A percentile compares a stretch with the other conserved stretches of the same genome.
These are phyloP conservation scores for Novymonas esmeraldas DNA, from an alignment of 208 protist species.

Conservation along the genomic window DNA sequence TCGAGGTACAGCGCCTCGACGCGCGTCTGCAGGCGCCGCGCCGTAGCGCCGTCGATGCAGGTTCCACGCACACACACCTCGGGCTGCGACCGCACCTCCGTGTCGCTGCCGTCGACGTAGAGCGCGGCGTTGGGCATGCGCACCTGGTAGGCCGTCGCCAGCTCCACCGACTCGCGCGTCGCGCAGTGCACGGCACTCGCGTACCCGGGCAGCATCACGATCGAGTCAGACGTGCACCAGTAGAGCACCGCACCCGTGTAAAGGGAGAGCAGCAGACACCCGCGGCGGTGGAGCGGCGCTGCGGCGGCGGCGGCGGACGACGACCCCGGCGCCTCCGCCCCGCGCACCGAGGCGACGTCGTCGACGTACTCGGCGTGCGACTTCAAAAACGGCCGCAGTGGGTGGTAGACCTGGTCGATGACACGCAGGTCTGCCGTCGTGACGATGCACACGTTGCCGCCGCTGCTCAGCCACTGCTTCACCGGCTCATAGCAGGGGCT, in stretches of 20 bases:
- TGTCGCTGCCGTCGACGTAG: conserved; percentile 22
- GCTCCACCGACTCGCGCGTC: conserved; percentile 54
- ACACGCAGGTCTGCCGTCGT: conserved; percentile 80
- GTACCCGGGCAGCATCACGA: conserved; percentile 63
- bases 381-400: conserved; percentile 44
- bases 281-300: conserved; percentile 16
- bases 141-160: conserved; percentile 35
- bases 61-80: conserved; percentile 68
- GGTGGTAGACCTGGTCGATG: conserved; percentile 74
- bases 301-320: neutral
- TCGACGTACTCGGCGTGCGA: conserved; percentile 19
- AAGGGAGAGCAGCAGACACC: conserved; percentile 78
- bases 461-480: conserved; percentile 63
- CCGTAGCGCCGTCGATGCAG: conserved; percentile 50
- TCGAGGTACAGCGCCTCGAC: conserved; percentile 51
- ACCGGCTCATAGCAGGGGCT: conserved; percentile 67
- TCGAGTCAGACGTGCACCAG: conserved; percentile 52
- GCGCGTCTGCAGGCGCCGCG: conserved; percentile 30
- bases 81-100: conserved; percentile 11
- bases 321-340: too few relatives aligned
- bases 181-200: conserved; percentile 57
- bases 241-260: conserved; percentile 86
- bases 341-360: conserved; percentile 3
- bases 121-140: conserved; percentile 30
- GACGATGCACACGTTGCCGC: conserved; percentile 82